phyloP scores from a whole-genome alignment of 306 rosid genomes.

The Trifolium pratense region DNA sequence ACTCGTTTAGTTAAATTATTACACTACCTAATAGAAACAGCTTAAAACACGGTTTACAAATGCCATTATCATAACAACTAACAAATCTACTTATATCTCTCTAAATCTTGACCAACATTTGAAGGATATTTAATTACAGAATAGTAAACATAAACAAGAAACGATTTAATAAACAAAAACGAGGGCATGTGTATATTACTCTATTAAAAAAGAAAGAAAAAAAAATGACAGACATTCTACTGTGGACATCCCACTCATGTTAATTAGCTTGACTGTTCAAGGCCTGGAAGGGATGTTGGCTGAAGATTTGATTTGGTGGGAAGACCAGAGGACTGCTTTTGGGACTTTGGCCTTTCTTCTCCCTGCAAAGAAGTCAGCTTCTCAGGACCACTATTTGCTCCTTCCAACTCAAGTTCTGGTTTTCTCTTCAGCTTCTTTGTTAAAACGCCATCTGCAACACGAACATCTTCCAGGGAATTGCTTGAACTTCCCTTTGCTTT shows the following conservation, averaged over 20 bases:
- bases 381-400: conserved; percentile 60
- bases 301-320: conserved; percentile 66
- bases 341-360: conserved; percentile 70
- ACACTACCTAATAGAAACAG: background rate
- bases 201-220: conserved; percentile 1
- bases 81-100: conserved; percentile 65
- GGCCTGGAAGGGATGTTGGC: conserved; percentile 63
- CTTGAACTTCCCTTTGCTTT: conserved; percentile 68
- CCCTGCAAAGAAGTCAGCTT: conserved; percentile 61
- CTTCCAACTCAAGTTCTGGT: conserved; percentile 73
- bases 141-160: conserved; percentile 51
- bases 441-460: conserved; percentile 62
- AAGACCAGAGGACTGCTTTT: conserved; percentile 63
- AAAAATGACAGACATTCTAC: conserved; percentile 44
- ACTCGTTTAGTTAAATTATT: background rate
- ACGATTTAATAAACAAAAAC: conserved; percentile 31
- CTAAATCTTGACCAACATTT: conserved; percentile 53
- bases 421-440: conserved; percentile 80
- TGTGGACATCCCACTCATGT: conserved; percentile 57
- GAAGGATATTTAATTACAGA: conserved; percentile 72
- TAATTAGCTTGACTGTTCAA: conserved; percentile 89
- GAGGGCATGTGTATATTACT: conserved; percentile 5
- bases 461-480: conserved; percentile 61
- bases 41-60: conserved; percentile 33
- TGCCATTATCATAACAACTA: conserved; percentile 41